Evolutionary conservation across 257 asterid species (phyloP).

Genomic region (Lavandula angustifolia): DNA sequence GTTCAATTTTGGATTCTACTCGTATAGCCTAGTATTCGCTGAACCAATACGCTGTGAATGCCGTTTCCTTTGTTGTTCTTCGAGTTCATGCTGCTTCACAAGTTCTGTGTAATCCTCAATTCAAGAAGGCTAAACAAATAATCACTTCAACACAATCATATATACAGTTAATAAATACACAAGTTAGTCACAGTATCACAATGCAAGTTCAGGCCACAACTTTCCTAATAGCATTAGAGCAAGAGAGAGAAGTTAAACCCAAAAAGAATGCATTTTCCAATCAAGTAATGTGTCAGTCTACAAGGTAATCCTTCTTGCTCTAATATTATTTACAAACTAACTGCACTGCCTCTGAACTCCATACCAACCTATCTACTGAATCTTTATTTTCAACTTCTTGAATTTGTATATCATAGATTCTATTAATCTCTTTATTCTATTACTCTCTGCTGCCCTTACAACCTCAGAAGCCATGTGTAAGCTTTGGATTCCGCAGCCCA

Average conservation of each 20-base stretch:
- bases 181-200: background rate
- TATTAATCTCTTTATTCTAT: conserved; percentile 63
- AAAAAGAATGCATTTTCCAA: background rate
- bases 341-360: background rate
- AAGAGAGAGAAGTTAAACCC: background rate
- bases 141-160: background rate
- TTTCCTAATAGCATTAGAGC: background rate
- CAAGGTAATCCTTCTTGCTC: conserved; percentile 10
- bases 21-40: no score
- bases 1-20: no score
- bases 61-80: no score
- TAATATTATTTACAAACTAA: conserved; percentile 32
- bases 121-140: background rate
- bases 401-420: conserved; percentile 66
- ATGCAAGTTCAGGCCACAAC: background rate
- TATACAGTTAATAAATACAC: background rate
- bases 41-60: no score
- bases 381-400: conserved; percentile 51
- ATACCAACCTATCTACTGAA: conserved; percentile 29
- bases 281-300: background rate
- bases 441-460: conserved; percentile 57
- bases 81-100: background rate
- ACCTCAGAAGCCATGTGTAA: conserved; percentile 70
- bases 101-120: background rate
- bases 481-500: conserved; percentile 88